phyloP scores from a whole-genome alignment of 495 filamentous ascomycete genomes.

The Patellaria atrata region DNA sequence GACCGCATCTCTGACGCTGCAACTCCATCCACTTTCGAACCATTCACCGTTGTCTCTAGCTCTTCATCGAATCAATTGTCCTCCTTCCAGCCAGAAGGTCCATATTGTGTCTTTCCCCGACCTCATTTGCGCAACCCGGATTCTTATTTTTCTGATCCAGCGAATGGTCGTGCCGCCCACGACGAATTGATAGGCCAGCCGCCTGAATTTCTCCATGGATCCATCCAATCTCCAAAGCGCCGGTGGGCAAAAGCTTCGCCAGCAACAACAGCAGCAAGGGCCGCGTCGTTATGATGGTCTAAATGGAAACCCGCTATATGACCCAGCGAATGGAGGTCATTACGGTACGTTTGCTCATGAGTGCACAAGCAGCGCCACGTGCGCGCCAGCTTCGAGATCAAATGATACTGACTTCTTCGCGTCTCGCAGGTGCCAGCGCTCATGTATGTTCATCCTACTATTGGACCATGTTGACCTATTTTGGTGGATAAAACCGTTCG shows the following conservation, averaged over 20 bases:
- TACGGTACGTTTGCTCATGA: constrained; percentile 51
- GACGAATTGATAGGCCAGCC: constrained; percentile 2
- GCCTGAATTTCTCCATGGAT: constrained; percentile 35
- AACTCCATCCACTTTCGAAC: constrained; percentile 12
- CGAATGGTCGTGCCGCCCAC: constrained; percentile 1
- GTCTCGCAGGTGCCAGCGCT: constrained; percentile 56
- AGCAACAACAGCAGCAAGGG: constrained; percentile 18
- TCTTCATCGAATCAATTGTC: constrained; percentile 4
- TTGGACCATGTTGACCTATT: neutral
- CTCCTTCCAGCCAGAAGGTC: neutral
- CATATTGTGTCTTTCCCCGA: constrained; percentile 1
- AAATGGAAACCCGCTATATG: constrained; percentile 49
- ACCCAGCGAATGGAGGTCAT: constrained; percentile 69
- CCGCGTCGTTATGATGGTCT: constrained; percentile 26
- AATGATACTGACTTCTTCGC: constrained; percentile 10
- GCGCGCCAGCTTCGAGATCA: neutral
- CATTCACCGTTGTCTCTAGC: too few relatives aligned
- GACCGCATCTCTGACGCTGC: constrained; percentile 13
- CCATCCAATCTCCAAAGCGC: constrained; percentile 37
- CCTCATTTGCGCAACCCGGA: neutral
- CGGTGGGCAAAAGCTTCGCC: constrained; percentile 38
- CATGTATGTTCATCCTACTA: constrained; percentile 45
- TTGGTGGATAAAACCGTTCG: neutral
- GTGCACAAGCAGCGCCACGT: constrained; percentile 1
- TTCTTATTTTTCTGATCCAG: neutral